A percentile compares a stretch with the other conserved stretches of the same genome.
These are phyloP conservation scores for Diaporthe caulivora DNA, from an alignment of 2,329 filamentous ascomycete genomes.

Conservation along the genomic window DNA sequence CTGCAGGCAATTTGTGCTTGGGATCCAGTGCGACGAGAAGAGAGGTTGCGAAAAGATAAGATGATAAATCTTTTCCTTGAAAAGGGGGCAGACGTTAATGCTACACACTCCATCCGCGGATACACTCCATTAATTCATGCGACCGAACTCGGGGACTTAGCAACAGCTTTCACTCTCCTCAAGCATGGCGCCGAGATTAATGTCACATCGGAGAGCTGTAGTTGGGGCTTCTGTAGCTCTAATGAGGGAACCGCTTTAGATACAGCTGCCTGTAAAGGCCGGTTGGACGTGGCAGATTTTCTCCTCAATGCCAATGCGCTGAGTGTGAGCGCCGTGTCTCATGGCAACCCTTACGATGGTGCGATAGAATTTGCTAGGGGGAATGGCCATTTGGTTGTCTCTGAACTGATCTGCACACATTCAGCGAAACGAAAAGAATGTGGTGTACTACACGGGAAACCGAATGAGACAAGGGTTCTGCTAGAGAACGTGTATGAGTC, in stretches of 20 bases:
- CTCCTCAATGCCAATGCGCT: conserved; percentile 30
- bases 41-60: not conserved
- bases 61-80: not conserved
- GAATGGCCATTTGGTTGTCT: not conserved
- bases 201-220: too few relatives aligned
- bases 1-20: not conserved
- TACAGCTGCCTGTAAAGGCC: not conserved
- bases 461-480: fast-evolving
- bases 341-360: conserved; percentile 13
- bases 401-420: conserved; percentile 8
- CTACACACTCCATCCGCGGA: not conserved
- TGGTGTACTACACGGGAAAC: not conserved
- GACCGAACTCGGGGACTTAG: not conserved
- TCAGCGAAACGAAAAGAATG: not conserved
- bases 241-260: not conserved
- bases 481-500: too few relatives aligned
- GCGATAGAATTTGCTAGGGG: not conserved
- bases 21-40: not conserved
- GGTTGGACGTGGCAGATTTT: conserved; percentile 30
- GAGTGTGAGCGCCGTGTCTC: not conserved
- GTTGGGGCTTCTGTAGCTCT: too few relatives aligned
- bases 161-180: not conserved
- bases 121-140: not conserved
- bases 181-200: not conserved
- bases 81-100: not conserved